These are phyloP conservation scores for Cystobasidium onofrii DNA, from an alignment of 768 basidiomycete species.

Conservation along the genomic window DNA sequence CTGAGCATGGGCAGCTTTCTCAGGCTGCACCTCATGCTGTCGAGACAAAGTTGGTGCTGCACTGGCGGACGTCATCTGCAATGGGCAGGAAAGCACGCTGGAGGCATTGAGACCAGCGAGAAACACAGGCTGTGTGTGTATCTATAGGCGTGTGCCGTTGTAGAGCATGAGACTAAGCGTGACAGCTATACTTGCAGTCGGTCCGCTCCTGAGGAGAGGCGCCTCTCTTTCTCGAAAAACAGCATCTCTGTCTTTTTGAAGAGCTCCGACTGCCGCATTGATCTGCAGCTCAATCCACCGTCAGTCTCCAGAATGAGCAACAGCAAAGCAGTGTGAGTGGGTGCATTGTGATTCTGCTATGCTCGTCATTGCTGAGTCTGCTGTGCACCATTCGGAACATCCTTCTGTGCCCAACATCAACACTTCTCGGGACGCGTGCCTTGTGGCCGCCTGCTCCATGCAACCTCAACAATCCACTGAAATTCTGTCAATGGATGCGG, in stretches of 20 bases:
- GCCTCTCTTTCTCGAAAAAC: background rate
- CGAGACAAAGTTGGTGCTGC: background rate
- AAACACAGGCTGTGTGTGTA: too few species aligned
- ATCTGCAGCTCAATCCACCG: background rate
- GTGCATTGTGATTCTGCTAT: background rate
- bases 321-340: conserved; percentile 28
- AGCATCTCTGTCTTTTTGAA: background rate
- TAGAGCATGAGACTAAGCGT: too few species aligned
- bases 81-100: too few species aligned
- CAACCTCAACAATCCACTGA: background rate
- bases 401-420: background rate
- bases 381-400: background rate
- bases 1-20: background rate
- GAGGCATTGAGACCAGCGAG: background rate
- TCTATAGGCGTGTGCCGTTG: too few species aligned
- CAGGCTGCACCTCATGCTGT: background rate
- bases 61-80: background rate
- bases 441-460: background rate
- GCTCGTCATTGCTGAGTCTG: background rate
- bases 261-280: background rate
- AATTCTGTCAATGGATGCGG: background rate
- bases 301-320: background rate
- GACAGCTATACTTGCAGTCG: too few species aligned
- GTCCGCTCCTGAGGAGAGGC: background rate
- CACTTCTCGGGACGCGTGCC: too few species aligned